Evolutionary conservation across 2,329 filamentous ascomycete genomes (phyloP).

Genomic region (Fusarium floridanum): DNA sequence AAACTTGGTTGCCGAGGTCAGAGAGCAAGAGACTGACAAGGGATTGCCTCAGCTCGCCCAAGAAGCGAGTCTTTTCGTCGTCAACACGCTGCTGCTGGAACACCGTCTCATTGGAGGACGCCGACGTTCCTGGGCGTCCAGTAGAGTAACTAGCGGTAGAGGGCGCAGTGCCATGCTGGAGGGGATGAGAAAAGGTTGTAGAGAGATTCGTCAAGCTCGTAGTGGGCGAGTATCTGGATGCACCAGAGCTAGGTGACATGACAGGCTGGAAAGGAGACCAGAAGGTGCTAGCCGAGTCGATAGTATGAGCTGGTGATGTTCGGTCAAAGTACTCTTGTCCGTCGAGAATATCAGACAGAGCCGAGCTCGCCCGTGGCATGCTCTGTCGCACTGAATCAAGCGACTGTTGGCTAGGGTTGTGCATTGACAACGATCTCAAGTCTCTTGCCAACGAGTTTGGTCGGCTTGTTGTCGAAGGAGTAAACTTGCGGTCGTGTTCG

Average conservation of each 20-base stretch:
- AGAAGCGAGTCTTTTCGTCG: conserved; percentile 82
- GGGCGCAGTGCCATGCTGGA: conserved; percentile 57
- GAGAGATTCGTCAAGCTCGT: conserved; percentile 72
- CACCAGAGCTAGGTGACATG: conserved; percentile 72
- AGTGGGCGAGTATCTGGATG: conserved; percentile 72
- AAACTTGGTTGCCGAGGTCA: conserved; percentile 88
- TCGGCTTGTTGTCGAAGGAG: conserved; percentile 55
- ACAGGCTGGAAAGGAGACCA: conserved; percentile 88
- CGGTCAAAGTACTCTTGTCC: conserved; percentile 78
- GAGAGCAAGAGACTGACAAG: conserved; percentile 88
- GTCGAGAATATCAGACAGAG: conserved; percentile 75
- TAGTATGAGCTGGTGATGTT: conserved; percentile 76
- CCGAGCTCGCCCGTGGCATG: conserved; percentile 67
- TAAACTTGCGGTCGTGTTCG: conserved; percentile 65
- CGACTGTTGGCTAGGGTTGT: conserved; percentile 77
- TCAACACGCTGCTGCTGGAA: conserved; percentile 72
- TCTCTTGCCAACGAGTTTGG: conserved; percentile 68
- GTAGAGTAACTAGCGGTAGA: conserved; percentile 62
- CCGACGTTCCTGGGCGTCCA: conserved; percentile 73
- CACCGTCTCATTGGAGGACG: conserved; percentile 76
- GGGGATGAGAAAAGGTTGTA: conserved; percentile 60
- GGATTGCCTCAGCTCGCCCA: conserved; percentile 81
- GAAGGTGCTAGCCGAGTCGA: conserved; percentile 83
- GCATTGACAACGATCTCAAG: conserved; percentile 68
- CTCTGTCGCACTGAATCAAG: conserved; percentile 77